phyloP scores from a whole-genome alignment of 352 stramenopile species.

The Phytophthora kernoviae region DNA sequence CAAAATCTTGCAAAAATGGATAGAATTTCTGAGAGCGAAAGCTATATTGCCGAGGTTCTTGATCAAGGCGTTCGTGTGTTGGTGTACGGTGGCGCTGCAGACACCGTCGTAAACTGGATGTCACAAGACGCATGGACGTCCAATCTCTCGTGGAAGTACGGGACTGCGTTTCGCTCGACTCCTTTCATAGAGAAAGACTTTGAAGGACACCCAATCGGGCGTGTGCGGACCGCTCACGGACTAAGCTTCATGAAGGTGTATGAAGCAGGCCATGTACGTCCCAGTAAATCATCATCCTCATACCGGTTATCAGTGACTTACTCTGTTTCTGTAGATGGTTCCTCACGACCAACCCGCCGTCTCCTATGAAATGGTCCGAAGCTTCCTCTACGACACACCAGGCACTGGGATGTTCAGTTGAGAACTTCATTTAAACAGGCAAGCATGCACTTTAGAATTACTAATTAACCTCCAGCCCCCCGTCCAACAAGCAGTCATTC shows the following conservation, averaged over 20 bases:
- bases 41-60: conserved; percentile 51
- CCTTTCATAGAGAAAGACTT: conserved; percentile 21
- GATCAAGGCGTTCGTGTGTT: conserved; percentile 69
- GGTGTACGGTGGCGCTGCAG: conserved; percentile 70
- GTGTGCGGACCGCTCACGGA: conserved; percentile 47
- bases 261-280: conserved; percentile 73
- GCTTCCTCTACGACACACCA: conserved; percentile 43
- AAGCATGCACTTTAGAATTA: conserved; percentile 40
- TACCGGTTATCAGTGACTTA: conserved; percentile 2
- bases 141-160: conserved; percentile 48
- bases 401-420: conserved; percentile 41
- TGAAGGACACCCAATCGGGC: conserved; percentile 35
- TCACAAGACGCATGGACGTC: conserved; percentile 71
- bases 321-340: conserved; percentile 61
- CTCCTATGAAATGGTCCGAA: conserved; percentile 50
- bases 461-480: conserved; percentile 15
- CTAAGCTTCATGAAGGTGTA: conserved; percentile 75
- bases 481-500: neutral
- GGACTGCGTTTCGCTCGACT: conserved; percentile 33
- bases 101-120: conserved; percentile 76
- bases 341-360: conserved; percentile 67
- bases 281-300: neutral
- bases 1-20: conserved; percentile 35
- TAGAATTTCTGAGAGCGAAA: conserved; percentile 60
- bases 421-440: conserved; percentile 6